phyloP scores from a whole-genome alignment of 208 protist genomes.

The Borovskyia barvae region DNA sequence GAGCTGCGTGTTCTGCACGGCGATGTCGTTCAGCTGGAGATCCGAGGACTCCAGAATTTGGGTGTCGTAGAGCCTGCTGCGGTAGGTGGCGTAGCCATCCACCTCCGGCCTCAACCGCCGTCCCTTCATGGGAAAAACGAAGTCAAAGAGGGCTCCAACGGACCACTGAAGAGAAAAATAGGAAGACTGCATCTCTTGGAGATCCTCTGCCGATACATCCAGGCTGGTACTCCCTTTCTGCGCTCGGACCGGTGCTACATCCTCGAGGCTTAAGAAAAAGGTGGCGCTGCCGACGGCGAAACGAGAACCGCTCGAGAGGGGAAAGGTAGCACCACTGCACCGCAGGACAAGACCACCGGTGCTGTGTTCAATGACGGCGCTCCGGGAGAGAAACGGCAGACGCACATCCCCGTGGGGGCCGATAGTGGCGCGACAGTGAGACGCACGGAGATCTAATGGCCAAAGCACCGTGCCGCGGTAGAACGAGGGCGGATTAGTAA shows the following conservation, averaged over 20 bases:
- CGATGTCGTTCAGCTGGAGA: constrained; percentile 18
- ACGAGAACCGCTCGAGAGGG: constrained; percentile 32
- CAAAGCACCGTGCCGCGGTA: constrained; percentile 46
- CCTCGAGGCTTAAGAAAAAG: constrained; percentile 43
- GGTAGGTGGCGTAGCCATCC: constrained; percentile 19
- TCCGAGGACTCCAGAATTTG: constrained; percentile 19
- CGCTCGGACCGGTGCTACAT: constrained; percentile 4
- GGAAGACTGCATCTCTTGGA: constrained; percentile 35
- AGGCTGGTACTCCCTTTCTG: constrained; percentile 8
- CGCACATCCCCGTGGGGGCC: constrained; percentile 36
- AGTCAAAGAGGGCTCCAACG: constrained; percentile 57
- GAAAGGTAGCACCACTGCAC: constrained; percentile 22
- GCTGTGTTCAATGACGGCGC: constrained; percentile 26
- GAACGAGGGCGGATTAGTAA: constrained; percentile 45
- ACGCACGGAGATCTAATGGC: constrained; percentile 37
- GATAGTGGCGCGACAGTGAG: constrained; percentile 31
- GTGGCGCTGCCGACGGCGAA: constrained; percentile 45
- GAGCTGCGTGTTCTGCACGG: constrained; percentile 28
- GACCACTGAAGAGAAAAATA: constrained; percentile 74
- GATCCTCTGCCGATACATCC: constrained; percentile 24
- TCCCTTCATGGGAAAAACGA: constrained; percentile 41
- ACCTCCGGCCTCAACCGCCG: constrained; percentile 9
- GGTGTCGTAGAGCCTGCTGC: constrained; percentile 27
- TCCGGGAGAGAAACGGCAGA: constrained; percentile 42
- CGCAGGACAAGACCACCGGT: constrained; percentile 26